Percentiles rank a stretch among this genome's conserved stretches.
phyloP scores from a whole-genome alignment of 495 filamentous ascomycete species.

The Viridothelium virens region DNA sequence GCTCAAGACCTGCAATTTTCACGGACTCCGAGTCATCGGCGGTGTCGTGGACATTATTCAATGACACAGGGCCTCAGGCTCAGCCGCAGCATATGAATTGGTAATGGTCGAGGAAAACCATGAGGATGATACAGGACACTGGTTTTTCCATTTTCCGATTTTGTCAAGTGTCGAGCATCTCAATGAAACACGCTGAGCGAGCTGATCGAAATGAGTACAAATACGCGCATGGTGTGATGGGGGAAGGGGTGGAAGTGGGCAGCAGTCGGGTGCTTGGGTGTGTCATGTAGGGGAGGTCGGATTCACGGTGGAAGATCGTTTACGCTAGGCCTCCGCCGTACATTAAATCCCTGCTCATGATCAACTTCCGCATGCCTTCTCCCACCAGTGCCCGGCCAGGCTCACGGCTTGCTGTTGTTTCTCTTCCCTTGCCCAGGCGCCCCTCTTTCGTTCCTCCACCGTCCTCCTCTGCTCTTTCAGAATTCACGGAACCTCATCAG shows the following conservation, averaged over 20 bases:
- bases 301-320: constrained; percentile 9
- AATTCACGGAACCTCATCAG: background rate
- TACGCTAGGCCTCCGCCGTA: constrained; percentile 12
- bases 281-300: constrained; percentile 6
- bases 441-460: background rate
- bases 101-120: background rate
- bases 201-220: constrained; percentile 28
- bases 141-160: background rate
- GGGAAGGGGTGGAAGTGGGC: constrained; percentile 12
- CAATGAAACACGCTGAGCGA: background rate
- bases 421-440: background rate
- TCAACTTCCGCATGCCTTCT: constrained; percentile 10
- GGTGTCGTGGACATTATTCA: background rate
- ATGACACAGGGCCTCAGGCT: background rate
- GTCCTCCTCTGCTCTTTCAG: background rate
- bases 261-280: background rate
- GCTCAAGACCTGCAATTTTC: background rate
- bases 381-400: constrained; percentile 2
- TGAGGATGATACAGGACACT: background rate
- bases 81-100: background rate
- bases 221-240: constrained; percentile 22
- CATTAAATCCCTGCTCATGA: background rate
- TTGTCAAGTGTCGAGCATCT: background rate
- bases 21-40: background rate
- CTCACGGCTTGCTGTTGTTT: constrained; percentile 8